Percentiles rank a stretch among this genome's conserved stretches.
These are phyloP conservation scores for Saprolegnia diclina DNA, from an alignment of 352 stramenopile genomes.

Conservation along the genomic window DNA sequence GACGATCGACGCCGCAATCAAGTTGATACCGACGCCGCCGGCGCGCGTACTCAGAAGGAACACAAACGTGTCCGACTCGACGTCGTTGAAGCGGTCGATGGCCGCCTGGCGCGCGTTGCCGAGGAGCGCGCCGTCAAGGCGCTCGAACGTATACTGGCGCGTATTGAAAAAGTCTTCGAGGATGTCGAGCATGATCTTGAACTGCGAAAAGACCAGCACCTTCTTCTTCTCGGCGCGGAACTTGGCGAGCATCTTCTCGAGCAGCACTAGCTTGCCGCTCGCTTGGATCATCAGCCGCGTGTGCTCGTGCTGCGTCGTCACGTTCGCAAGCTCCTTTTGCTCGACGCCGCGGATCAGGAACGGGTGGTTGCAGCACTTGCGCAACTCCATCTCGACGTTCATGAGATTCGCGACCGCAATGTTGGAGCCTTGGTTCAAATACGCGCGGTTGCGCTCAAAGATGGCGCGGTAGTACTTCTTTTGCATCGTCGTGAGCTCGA, in stretches of 20 bases:
- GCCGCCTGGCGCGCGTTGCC: conserved; percentile 96
- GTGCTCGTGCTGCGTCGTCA: conserved; percentile 55
- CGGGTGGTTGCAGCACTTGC: conserved; percentile 99
- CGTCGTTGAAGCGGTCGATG: conserved; percentile 98
- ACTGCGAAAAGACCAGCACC: conserved; percentile 98
- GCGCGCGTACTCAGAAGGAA: conserved; percentile 96
- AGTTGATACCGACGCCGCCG: conserved; percentile 96
- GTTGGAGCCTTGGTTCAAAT: conserved; percentile 81
- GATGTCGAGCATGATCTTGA: conserved; percentile 98
- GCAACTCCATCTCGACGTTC: conserved; percentile 99
- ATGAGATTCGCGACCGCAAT: conserved; percentile 95
- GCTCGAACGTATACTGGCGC: conserved; percentile 85
- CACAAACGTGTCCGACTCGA: conserved; percentile 91
- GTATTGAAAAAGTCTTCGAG: conserved; percentile 87
- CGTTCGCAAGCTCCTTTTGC: conserved; percentile 90
- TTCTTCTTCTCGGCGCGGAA: conserved; percentile 96
- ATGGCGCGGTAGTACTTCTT: conserved; percentile 97
- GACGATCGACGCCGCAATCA: conserved; percentile 86
- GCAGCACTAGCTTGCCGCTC: conserved; percentile 96
- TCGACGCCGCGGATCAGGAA: conserved; percentile 98
- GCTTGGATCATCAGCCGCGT: conserved; percentile 77
- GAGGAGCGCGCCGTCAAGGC: conserved; percentile 94
- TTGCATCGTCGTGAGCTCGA: conserved; percentile 99
- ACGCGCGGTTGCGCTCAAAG: conserved; percentile 96
- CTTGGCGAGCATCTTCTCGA: conserved; percentile 98